Evolutionary conservation across 139 green algal species (phyloP).

Genomic region (Dunaliella sp.): DNA sequence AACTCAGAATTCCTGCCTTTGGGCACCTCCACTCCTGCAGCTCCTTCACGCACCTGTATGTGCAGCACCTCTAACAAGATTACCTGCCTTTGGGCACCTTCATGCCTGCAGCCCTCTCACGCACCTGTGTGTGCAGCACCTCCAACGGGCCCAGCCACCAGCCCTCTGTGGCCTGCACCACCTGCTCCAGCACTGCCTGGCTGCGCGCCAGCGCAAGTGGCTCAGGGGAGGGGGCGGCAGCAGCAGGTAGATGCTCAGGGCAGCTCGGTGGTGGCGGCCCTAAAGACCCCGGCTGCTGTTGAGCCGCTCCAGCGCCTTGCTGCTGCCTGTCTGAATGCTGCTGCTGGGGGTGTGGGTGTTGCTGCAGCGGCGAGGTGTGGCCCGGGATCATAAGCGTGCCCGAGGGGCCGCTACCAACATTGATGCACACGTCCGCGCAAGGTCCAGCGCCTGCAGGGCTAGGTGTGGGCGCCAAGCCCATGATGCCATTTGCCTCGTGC

Average conservation of each 20-base stretch:
- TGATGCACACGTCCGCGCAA: neutral
- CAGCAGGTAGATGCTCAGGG: too few relatives aligned
- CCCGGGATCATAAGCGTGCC: neutral
- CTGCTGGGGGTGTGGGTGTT: conserved; percentile 4
- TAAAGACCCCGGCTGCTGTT: too few relatives aligned
- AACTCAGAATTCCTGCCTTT: neutral
- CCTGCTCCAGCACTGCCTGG: neutral
- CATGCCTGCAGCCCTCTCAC: neutral
- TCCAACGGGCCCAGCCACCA: neutral
- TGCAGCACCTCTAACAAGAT: neutral
- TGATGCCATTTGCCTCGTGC: neutral
- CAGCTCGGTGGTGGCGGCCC: too few relatives aligned
- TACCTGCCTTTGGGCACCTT: neutral
- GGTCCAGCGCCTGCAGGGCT: neutral
- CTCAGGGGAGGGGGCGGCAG: neutral
- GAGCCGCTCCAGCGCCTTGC: too few relatives aligned
- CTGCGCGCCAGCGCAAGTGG: neutral
- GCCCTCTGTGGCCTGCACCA: neutral
- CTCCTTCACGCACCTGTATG: neutral
- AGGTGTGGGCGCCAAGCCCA: neutral
- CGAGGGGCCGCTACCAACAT: neutral
- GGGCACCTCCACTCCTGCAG: too few relatives aligned
- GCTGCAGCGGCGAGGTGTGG: neutral
- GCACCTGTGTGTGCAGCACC: conserved; percentile 7
- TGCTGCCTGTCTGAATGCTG: too few relatives aligned